Evolutionary conservation across 768 basidiomycete species (phyloP), one percentile per base, ranked within the genome.

Genomic region (Serpula lacrymans): DNA sequence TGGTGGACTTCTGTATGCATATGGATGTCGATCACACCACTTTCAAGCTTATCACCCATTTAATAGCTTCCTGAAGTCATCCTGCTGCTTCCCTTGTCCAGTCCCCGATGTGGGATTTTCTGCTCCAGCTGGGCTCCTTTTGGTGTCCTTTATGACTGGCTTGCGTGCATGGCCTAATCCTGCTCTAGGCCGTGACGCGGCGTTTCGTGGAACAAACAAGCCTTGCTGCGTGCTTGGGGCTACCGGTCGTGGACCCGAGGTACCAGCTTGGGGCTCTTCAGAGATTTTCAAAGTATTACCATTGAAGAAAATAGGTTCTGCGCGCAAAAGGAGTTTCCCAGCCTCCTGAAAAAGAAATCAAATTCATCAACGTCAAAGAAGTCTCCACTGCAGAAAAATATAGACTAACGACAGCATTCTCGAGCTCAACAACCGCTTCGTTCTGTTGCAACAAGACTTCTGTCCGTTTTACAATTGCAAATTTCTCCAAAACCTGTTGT

Each of bases 31-130:
- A n/a, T n/a, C n/a, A n/a, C n/a, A n/a, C n/a, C n/a, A n/a, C n/a
- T n/a, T n/a, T n/a, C n/a, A n/a, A n/a, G n/a, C n/a, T n/a, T n/a
- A n/a, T n/a, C n/a, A n/a, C 6, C 53, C 39, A 23, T n/a, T n/a
- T n/a, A 94, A 59, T 83, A 94, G 84, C 54, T 82, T 88, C 42
- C 92, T 70, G 60, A 95, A 95, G 51, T 88, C 88, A 50, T 91
- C 83, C 57, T 93, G 91, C 2, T 78, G 77, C 57, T 75, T 82
- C 21, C 65, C 70, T 39, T 61, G 58, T 48, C 46, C 49, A 27
- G 38, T 34, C 23, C 45, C 46, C 27, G 14, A 24, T 5, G 34
- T 20, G 32, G 42, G 18, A 11, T 32, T 34, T 7, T 45, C 39
- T 37, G 49, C 50, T n/a, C 49, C 42, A 39, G 52, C 50, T 24